Conservation (phyloP, 441 rosid genomes). For the Aquilaria agallochum region DNA sequence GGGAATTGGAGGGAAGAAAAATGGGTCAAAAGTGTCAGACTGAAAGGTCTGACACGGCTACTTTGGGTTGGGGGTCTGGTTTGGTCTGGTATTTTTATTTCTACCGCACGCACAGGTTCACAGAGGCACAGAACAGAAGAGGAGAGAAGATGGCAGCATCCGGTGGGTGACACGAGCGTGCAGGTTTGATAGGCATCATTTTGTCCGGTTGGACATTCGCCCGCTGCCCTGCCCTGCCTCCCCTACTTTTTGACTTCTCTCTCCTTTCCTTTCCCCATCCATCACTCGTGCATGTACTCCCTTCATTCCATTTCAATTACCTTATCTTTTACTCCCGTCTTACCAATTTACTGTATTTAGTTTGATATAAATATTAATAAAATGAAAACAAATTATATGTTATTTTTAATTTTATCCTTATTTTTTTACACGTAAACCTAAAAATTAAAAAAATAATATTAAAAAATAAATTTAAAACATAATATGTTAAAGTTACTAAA, state of each 20-base stretch:
- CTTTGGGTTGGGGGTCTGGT: neutral
- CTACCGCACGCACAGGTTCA: neutral
- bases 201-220: conserved; percentile 26
- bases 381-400: no score
- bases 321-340: no score
- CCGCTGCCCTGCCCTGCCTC: neutral
- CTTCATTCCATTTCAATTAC: no score
- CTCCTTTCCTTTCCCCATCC: conserved; percentile 22
- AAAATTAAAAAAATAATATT: no score
- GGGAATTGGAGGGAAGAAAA: conserved; percentile 3
- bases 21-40: conserved; percentile 19
- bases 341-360: no score
- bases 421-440: no score
- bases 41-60: conserved; percentile 17
- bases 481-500: no score
- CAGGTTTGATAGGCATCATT: conserved; percentile 22
- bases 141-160: neutral
- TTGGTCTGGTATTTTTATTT: neutral
- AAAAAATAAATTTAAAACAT: no score
- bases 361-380: no score
- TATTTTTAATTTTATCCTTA: no score
- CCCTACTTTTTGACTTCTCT: neutral
- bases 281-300: neutral
- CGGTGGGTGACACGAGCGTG: conserved; percentile 18
- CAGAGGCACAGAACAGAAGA: no score